Percentiles rank a stretch among this genome's conserved stretches.
phyloP scores from a whole-genome alignment of 495 filamentous ascomycete genomes.

The Penicillium desertorum region DNA sequence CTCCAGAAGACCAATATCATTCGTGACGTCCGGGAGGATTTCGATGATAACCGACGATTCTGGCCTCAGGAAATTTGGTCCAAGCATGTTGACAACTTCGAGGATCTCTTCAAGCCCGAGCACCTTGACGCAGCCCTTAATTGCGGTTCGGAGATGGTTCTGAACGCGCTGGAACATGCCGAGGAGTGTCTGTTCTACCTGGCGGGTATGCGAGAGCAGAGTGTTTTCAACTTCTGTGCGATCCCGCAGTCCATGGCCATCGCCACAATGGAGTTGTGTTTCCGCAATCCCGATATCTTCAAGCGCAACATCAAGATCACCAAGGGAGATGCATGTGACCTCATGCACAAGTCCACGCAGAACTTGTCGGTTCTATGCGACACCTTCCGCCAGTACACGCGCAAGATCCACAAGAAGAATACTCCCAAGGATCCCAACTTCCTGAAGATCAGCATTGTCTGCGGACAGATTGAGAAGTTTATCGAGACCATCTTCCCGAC shows the following conservation, averaged over 20 bases:
- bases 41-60: conserved; percentile 80
- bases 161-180: conserved; percentile 81
- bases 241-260: conserved; percentile 99
- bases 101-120: conserved; percentile 82
- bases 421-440: conserved; percentile 92
- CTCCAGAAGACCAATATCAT: conserved; percentile 99
- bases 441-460: conserved; percentile 86
- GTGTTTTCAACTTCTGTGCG: conserved; percentile 98
- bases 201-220: conserved; percentile 92
- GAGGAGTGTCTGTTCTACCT: conserved; percentile 97
- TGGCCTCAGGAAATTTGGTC: conserved; percentile 96
- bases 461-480: conserved; percentile 96
- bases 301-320: conserved; percentile 91
- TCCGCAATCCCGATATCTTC: conserved; percentile 88
- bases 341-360: conserved; percentile 91
- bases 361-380: conserved; percentile 78
- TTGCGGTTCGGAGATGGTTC: conserved; percentile 91
- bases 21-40: conserved; percentile 88
- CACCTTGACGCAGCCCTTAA: conserved; percentile 77
- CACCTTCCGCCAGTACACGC: conserved; percentile 71
- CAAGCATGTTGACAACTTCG: conserved; percentile 85
- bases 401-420: conserved; percentile 91
- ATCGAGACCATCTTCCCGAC: conserved; percentile 92
- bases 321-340: conserved; percentile 85
- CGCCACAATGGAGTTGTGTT: conserved; percentile 85